These are phyloP conservation scores for Neurospora terricola DNA, from an alignment of 495 filamentous ascomycete genomes.

Conservation along the genomic window DNA sequence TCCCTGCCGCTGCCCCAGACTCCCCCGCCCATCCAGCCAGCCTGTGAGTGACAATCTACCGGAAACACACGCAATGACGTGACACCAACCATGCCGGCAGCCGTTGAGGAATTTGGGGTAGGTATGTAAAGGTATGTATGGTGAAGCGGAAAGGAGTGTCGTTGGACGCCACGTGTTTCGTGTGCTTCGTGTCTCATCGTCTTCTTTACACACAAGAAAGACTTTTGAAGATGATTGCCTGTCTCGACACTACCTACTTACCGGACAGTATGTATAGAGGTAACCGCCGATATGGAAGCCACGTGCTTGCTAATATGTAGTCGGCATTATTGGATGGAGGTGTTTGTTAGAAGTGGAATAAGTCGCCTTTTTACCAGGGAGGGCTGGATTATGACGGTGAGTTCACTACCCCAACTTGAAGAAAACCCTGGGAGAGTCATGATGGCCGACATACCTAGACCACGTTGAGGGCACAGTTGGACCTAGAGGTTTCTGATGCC, in stretches of 20 bases:
- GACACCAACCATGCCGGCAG: neutral
- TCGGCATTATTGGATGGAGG: neutral
- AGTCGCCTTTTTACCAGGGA: neutral
- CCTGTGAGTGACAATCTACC: neutral
- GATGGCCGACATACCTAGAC: neutral
- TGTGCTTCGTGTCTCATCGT: neutral
- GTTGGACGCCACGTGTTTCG: constrained; percentile 11
- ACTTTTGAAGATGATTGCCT: neutral
- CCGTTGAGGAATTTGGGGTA: neutral
- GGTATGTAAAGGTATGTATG: neutral
- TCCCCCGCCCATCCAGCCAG: neutral
- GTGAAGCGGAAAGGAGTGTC: neutral
- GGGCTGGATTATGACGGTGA: neutral
- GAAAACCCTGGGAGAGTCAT: neutral
- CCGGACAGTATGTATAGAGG: neutral
- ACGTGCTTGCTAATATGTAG: neutral
- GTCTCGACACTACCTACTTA: neutral
- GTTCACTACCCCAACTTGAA: neutral
- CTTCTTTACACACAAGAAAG: neutral
- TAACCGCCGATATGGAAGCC: neutral
- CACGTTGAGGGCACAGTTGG: neutral
- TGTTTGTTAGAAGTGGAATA: neutral
- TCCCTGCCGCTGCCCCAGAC: neutral
- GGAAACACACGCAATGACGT: neutral
- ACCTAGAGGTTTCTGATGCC: neutral